These are phyloP conservation scores for Tulasnella sp. DNA, from an alignment of 768 basidiomycete genomes.

Conservation along the genomic window DNA sequence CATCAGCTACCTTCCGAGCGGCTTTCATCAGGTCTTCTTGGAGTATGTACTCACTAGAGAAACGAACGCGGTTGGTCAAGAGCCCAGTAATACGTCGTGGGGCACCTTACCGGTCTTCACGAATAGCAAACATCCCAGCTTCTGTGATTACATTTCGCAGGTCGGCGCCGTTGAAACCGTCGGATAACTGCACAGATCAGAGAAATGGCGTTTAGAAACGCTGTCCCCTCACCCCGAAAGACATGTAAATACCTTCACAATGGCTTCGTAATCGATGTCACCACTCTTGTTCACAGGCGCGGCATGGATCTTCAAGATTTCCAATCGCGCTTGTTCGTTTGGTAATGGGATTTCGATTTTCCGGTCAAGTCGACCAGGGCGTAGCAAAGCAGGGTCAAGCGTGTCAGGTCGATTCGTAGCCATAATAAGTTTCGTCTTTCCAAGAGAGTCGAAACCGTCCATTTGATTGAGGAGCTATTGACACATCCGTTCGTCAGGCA, in stretches of 20 bases:
- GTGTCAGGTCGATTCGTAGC: constrained; percentile 99
- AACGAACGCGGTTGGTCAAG: constrained; percentile 29
- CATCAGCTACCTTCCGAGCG: constrained; percentile 90
- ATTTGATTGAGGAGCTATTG: constrained; percentile 92
- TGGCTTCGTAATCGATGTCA: constrained; percentile 96
- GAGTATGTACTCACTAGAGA: constrained; percentile 74
- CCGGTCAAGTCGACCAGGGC: constrained; percentile 93
- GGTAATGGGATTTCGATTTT: constrained; percentile 98
- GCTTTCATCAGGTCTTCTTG: constrained; percentile 98
- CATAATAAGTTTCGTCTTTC: constrained; percentile 94
- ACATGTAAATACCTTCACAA: constrained; percentile 74
- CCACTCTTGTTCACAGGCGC: constrained; percentile 91
- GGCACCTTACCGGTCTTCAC: constrained; percentile 77
- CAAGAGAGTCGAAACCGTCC: constrained; percentile 98
- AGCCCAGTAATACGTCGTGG: background rate
- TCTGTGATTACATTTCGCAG: constrained; percentile 93
- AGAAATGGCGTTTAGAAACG: constrained; percentile 10
- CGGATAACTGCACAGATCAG: constrained; percentile 61
- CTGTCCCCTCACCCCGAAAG: background rate
- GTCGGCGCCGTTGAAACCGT: constrained; percentile 96
- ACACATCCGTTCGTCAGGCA: background rate
- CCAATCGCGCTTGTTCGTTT: constrained; percentile 93
- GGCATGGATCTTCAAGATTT: constrained; percentile 97
- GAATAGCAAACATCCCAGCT: constrained; percentile 97
- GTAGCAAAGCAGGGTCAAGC: constrained; percentile 92